phyloP scores from a whole-genome alignment of 2,329 filamentous ascomycete genomes.

The Apiospora saccharicola region DNA sequence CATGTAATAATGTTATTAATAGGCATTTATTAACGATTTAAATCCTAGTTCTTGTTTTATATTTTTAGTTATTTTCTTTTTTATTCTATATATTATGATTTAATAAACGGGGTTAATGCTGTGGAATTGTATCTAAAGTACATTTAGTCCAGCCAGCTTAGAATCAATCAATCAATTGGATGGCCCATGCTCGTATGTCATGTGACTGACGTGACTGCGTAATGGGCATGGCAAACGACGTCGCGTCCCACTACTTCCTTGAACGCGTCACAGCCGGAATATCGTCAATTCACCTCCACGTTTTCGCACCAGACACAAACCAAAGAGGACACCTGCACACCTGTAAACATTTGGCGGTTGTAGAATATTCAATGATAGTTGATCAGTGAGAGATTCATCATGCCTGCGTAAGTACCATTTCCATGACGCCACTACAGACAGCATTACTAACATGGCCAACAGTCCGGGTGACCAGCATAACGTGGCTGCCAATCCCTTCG shows the following conservation, averaged over 20 bases:
- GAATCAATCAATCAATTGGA: neutral
- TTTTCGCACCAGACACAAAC: neutral
- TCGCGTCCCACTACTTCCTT: neutral
- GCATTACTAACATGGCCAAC: slow-evolving; percentile 27
- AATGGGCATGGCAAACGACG: neutral
- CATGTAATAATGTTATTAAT: neutral
- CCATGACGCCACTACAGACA: neutral
- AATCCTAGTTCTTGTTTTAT: neutral
- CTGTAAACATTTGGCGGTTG: neutral
- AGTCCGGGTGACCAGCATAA: slow-evolving; percentile 77
- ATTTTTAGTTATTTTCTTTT: neutral
- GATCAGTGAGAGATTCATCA: slow-evolving; percentile 16
- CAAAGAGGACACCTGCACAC: neutral
- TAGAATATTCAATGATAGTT: neutral
- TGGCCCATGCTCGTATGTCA: slow-evolving; percentile 12
- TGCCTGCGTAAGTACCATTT: slow-evolving; percentile 14
- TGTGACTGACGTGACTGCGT: slow-evolving; percentile 16
- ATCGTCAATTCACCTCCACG: neutral
- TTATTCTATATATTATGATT: no score
- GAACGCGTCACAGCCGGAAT: slow-evolving; percentile 14
- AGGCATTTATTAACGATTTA: neutral
- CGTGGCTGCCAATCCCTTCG: slow-evolving; percentile 78
- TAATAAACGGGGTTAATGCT: no score
- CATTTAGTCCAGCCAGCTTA: neutral
- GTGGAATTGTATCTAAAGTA: neutral